Evolutionary conservation across 2,329 filamentous ascomycete species (phyloP), one percentile per base, ranked within the genome.

Genomic region (Byssochlamys sp.): DNA sequence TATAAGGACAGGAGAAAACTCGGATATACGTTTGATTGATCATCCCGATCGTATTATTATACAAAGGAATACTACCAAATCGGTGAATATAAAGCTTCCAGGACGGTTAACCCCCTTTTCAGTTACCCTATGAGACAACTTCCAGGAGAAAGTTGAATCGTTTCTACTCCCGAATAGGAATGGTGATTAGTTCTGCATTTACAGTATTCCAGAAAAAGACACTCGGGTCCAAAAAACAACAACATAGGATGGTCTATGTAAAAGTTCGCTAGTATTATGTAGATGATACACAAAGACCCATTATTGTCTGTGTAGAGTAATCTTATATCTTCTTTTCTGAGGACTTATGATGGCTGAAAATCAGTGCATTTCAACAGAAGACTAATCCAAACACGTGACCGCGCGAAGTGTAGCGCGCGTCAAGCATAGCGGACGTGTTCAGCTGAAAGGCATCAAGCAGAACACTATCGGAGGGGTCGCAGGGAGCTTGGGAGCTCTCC

Each of bases 361-460:
- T 19, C 39, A 45, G 19, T n/a, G 7, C 19, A n/a, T 45, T 9
- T 45, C 39, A 6, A 14, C 7, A 19, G 39, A 45, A 19, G 14
- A 35, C 26, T 5, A 29, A 25, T 29, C 12, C 1, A 49, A 19
- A 35, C 28, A 48, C 52, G 19, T 57, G 64, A 64, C 48, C 50
- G 52, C 63, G 63, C 61, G 62, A 59, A 52, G 28, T n/a, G 49
- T 51, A 26, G 27, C 53, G 27, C 55, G 55, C 25, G 27, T 45
- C 55, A 19, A 33, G 52, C 52, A 28, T 52, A 28, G 14, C 49
- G 26, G 49, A 51, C 24, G 25, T 26, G 27, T 28, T 31, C 25
- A 51, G 49, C 10, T 24, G 12, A n/a, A 49, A 26, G 45, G n/a
- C 4, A 19, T 49, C n/a, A 14, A 53, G n/a, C 27, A 53, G 29